Evolutionary conservation across 805 yeast genomes (phyloP).

Genomic region (Clavispora asparagi): DNA sequence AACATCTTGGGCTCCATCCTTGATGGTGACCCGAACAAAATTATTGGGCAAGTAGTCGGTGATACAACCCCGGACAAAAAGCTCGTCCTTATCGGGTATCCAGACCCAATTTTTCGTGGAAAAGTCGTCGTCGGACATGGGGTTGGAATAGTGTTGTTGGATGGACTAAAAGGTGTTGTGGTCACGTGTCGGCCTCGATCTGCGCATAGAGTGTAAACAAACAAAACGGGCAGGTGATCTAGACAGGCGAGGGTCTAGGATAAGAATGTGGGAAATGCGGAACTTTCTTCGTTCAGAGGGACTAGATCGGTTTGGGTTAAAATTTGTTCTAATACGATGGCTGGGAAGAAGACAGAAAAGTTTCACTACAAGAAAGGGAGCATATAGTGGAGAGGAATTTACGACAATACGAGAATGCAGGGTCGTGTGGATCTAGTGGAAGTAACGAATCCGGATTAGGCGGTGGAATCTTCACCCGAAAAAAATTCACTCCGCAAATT

Average conservation of each 20-base stretch:
- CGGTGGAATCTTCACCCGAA: no score
- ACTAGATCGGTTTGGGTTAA: neutral
- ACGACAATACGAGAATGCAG: no score
- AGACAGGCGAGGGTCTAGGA: neutral
- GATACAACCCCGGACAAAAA: constrained; percentile 59
- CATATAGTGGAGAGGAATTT: no score
- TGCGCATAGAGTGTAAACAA: neutral
- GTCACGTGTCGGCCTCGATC: neutral
- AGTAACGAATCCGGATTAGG: no score
- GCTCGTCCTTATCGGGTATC: constrained; percentile 57
- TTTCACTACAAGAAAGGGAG: no score
- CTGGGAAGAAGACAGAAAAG: no score
- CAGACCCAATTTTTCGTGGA: constrained; percentile 62
- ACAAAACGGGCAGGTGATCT: neutral
- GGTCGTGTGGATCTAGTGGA: no score
- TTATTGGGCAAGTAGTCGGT: constrained; percentile 37
- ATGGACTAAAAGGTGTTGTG: neutral
- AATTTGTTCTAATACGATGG: no score
- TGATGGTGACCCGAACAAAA: constrained; percentile 32
- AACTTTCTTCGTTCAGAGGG: neutral
- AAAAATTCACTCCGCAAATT: no score
- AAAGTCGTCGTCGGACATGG: constrained; percentile 14
- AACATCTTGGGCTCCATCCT: constrained; percentile 37
- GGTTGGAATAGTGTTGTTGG: neutral
- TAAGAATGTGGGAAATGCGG: neutral